phyloP scores from a whole-genome alignment of 805 yeast genomes.

The Metschnikowia colocasiae region DNA sequence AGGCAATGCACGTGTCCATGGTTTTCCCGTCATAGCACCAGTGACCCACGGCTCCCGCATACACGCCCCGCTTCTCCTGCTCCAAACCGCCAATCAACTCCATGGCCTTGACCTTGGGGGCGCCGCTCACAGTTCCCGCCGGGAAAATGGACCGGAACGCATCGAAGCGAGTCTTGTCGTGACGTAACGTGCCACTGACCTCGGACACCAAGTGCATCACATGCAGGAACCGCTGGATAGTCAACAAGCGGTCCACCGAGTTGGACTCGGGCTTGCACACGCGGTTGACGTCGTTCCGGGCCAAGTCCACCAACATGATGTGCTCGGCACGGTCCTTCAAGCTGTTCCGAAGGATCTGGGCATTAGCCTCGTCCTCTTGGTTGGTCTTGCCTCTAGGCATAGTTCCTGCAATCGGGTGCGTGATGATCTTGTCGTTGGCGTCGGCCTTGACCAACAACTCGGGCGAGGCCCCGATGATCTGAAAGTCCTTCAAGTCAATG shows the following conservation, averaged over 20 bases:
- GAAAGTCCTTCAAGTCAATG: constrained; percentile 87
- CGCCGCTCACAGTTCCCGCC: constrained; percentile 98
- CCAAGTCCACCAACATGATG: constrained; percentile 96
- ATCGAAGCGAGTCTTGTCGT: constrained; percentile 85
- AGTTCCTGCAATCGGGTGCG: constrained; percentile 99
- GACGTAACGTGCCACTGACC: constrained; percentile 85
- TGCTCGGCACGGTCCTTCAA: constrained; percentile 96
- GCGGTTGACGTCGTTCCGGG: constrained; percentile 92
- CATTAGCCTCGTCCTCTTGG: constrained; percentile 87
- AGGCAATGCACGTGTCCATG: constrained; percentile 97
- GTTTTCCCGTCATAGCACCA: constrained; percentile 95
- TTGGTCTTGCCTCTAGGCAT: constrained; percentile 83
- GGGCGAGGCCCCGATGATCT: constrained; percentile 96
- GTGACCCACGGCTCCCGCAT: constrained; percentile 98
- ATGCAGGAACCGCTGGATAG: constrained; percentile 91
- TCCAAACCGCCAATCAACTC: constrained; percentile 87
- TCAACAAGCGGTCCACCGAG: constrained; percentile 80
- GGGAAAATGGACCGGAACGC: constrained; percentile 98
- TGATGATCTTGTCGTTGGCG: constrained; percentile 64
- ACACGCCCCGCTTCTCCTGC: constrained; percentile 89
- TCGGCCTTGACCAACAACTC: constrained; percentile 87
- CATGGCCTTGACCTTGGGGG: constrained; percentile 97
- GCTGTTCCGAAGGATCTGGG: constrained; percentile 66
- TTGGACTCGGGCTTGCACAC: constrained; percentile 87
- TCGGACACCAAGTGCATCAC: constrained; percentile 96